phyloP scores from a whole-genome alignment of 1,139 yeast species.

The Blastobotrys elegans region DNA sequence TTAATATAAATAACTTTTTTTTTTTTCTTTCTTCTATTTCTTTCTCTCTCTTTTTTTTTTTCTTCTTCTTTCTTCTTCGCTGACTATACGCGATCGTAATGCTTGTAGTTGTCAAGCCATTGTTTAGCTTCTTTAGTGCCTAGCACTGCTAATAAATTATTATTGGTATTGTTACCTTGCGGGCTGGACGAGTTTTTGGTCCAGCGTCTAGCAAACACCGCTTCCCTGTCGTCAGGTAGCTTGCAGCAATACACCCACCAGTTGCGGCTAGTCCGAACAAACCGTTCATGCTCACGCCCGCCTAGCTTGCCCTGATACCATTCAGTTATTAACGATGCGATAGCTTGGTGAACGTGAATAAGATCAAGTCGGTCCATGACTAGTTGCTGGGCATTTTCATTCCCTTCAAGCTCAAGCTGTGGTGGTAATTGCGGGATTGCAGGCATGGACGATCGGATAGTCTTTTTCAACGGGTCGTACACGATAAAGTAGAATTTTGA shows the following conservation, averaged over 20 bases:
- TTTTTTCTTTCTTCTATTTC: background rate
- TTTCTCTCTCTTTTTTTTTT: too few relatives aligned
- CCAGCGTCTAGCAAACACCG: constrained; percentile 30
- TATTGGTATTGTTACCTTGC: constrained; percentile 11
- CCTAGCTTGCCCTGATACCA: constrained; percentile 8
- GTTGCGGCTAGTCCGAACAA: constrained; percentile 27
- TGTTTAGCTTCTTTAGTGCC: constrained; percentile 28
- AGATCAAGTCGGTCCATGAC: constrained; percentile 23
- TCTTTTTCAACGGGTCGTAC: constrained; percentile 18
- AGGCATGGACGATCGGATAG: constrained; percentile 26
- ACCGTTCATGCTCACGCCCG: constrained; percentile 26
- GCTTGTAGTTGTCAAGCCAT: constrained; percentile 30
- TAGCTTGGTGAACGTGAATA: constrained; percentile 27
- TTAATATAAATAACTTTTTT: background rate
- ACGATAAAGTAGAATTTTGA: constrained; percentile 26
- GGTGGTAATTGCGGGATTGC: constrained; percentile 23
- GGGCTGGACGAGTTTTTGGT: constrained; percentile 15
- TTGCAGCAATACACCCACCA: constrained; percentile 34
- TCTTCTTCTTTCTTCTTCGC: background rate
- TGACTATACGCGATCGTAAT: constrained; percentile 25
- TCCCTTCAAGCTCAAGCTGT: too few relatives aligned
- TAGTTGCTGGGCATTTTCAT: constrained; percentile 15
- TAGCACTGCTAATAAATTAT: constrained; percentile 26
- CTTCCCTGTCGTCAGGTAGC: constrained; percentile 22
- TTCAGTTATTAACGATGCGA: constrained; percentile 20